These are phyloP conservation scores for Geosmithia putterillii DNA, from an alignment of 2,329 filamentous ascomycete species.

Conservation along the genomic window DNA sequence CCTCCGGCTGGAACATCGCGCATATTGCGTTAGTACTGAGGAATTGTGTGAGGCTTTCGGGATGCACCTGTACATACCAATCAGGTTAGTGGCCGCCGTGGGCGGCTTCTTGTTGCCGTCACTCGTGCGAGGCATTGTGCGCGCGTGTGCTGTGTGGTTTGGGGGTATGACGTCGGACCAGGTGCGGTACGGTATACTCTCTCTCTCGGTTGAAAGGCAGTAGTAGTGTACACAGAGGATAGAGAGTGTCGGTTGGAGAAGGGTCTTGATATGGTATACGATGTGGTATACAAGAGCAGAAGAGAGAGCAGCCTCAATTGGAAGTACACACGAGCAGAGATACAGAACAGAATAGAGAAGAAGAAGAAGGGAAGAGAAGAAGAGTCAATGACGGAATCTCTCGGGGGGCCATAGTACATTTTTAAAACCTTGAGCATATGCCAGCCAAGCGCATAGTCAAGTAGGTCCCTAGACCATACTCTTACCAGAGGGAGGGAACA, in stretches of 20 bases:
- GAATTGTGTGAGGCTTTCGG: slow-evolving; percentile 4
- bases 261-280: not conserved
- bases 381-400: not conserved
- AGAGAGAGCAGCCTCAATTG: not conserved
- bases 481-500: no score
- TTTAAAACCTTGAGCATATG: not conserved
- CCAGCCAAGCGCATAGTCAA: not conserved
- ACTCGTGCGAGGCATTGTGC: slow-evolving; percentile 19
- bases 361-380: slow-evolving; percentile 2
- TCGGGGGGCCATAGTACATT: not conserved
- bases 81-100: slow-evolving; percentile 79
- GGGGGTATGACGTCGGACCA: not conserved
- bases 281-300: not conserved
- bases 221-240: no score
- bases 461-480: not conserved
- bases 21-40: no score
- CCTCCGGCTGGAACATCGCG: slow-evolving; percentile 59
- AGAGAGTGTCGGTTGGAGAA: no score
- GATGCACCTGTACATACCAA: slow-evolving; percentile 57
- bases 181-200: no score
- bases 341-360: not conserved
- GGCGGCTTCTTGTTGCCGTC: slow-evolving; percentile 57
- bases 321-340: not conserved
- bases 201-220: no score
- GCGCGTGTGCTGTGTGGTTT: not conserved